Percentiles rank a stretch among this genome's conserved stretches.
Evolutionary conservation across 148 eudicot genomes (phyloP).

Genomic region (Nyssa sinensis): DNA sequence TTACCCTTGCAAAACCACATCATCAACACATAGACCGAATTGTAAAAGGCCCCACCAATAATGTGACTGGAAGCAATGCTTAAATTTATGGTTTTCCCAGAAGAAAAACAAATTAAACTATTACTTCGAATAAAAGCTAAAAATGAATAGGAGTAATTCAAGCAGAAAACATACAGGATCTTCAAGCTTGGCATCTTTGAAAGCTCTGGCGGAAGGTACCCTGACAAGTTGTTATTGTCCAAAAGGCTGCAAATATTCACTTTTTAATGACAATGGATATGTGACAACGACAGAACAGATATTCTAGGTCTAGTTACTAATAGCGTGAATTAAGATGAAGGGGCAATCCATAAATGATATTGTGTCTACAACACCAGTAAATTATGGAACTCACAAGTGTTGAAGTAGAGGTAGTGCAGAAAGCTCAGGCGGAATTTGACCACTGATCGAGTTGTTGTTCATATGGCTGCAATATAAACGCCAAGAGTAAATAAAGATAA

Average conservation of each 20-base stretch:
- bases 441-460: slow-evolving; percentile 16
- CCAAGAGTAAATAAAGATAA: neutral
- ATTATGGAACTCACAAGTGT: slow-evolving; percentile 9
- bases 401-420: slow-evolving; percentile 4
- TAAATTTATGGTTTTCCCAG: too few species aligned
- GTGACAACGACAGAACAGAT: too few species aligned
- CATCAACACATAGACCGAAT: too few species aligned
- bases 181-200: slow-evolving; percentile 15
- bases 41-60: too few species aligned
- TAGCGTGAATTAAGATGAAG: neutral
- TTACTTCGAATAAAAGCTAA: neutral
- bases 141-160: neutral
- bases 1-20: too few species aligned
- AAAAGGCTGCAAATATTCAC: slow-evolving; percentile 12
- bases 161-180: slow-evolving; percentile 7
- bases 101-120: too few species aligned
- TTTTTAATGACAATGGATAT: neutral
- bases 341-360: neutral
- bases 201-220: slow-evolving; percentile 16
- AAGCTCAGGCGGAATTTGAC: slow-evolving; percentile 20
- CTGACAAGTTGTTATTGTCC: slow-evolving; percentile 19
- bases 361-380: neutral
- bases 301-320: neutral
- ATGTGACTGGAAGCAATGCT: too few species aligned
- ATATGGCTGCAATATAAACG: slow-evolving; percentile 15